A percentile compares a stretch with the other conserved stretches of the same genome.
These are phyloP conservation scores for Takashimella tepidaria DNA, from an alignment of 1,284 basidiomycete species.

Conservation along the genomic window DNA sequence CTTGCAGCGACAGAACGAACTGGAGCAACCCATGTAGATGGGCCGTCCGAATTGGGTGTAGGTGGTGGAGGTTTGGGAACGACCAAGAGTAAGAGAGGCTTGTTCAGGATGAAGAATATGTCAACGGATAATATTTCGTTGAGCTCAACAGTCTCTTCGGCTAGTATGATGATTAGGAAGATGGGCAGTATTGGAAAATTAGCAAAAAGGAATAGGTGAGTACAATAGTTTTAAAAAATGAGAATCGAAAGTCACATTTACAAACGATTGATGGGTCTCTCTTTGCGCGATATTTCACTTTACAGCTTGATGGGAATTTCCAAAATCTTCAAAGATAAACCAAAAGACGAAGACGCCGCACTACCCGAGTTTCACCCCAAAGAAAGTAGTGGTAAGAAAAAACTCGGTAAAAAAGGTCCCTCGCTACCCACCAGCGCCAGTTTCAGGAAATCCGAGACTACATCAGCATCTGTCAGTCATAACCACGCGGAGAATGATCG, in stretches of 20 bases:
- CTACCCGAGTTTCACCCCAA: constrained; percentile 44
- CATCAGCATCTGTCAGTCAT: constrained; percentile 71
- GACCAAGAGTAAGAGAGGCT: constrained; percentile 34
- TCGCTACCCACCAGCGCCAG: constrained; percentile 43
- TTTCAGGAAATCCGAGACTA: constrained; percentile 51
- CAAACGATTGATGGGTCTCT: no score
- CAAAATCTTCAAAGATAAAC: constrained; percentile 90
- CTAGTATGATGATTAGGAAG: constrained; percentile 95
- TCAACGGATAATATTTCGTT: constrained; percentile 97
- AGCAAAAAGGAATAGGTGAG: constrained; percentile 70
- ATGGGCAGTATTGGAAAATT: constrained; percentile 88
- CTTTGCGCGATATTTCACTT: not conserved
- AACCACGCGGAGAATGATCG: constrained; percentile 80
- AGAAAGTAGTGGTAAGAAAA: constrained; percentile 43
- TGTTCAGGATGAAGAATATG: constrained; percentile 86
- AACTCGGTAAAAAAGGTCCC: constrained; percentile 49
- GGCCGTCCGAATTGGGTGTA: constrained; percentile 5
- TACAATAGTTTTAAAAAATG: no score
- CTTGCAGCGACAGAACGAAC: constrained; percentile 42
- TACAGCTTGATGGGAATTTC: constrained; percentile 76
- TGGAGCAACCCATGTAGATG: constrained; percentile 19
- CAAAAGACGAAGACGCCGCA: constrained; percentile 54
- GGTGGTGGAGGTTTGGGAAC: constrained; percentile 8
- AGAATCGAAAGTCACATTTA: no score
- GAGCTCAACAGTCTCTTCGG: constrained; percentile 91